Conservation (phyloP, 257 asterid genomes). For the Ehretia macrophylla region DNA sequence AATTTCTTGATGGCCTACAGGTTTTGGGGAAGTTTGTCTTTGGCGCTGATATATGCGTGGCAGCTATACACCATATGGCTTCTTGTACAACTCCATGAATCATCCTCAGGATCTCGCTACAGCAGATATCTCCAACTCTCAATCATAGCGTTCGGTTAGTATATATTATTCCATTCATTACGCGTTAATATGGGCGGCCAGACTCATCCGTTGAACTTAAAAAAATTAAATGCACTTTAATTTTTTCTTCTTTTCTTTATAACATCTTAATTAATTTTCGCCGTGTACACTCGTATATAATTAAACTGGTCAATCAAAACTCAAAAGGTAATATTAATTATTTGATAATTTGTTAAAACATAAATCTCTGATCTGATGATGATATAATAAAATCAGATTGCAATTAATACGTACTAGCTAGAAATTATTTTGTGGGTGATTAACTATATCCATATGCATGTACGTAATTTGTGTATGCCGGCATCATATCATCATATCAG, state of each 20-base stretch:
- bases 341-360: too few relatives aligned
- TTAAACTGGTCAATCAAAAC: too few relatives aligned
- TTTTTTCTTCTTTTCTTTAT: neutral
- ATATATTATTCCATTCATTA: neutral
- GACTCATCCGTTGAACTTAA: too few relatives aligned
- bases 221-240: neutral
- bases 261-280: too few relatives aligned
- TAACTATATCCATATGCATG: neutral
- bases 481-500: conserved; percentile 16
- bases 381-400: too few relatives aligned
- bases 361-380: too few relatives aligned
- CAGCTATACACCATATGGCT: conserved; percentile 68
- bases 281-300: too few relatives aligned
- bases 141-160: conserved; percentile 53
- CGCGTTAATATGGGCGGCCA: too few relatives aligned
- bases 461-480: neutral
- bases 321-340: too few relatives aligned
- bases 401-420: too few relatives aligned
- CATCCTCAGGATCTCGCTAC: conserved; percentile 47
- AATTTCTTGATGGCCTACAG: conserved; percentile 34
- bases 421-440: too few relatives aligned
- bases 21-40: conserved; percentile 42
- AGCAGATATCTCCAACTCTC: conserved; percentile 64
- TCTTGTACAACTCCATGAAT: conserved; percentile 55
- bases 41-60: conserved; percentile 43